Evolutionary conservation across 805 yeast species (phyloP).

Genomic region (Priceomyces medius): DNA sequence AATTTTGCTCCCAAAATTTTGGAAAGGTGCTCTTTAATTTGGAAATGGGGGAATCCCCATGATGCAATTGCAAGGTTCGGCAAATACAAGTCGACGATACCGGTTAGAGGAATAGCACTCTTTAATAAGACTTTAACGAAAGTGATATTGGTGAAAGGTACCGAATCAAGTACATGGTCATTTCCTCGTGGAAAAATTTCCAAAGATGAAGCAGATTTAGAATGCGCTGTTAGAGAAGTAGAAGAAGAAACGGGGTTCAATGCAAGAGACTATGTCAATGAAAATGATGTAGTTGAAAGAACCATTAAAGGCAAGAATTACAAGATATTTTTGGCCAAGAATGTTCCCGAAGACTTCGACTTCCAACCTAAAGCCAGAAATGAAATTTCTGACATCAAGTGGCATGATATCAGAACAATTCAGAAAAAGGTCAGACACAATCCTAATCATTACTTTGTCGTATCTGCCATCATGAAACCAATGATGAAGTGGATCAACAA

Average conservation of each 20-base stretch:
- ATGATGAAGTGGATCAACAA: constrained; percentile 55
- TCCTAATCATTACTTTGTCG: constrained; percentile 43
- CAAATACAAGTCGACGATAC: constrained; percentile 82
- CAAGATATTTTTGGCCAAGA: constrained; percentile 72
- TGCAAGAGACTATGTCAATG: constrained; percentile 62
- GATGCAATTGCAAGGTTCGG: constrained; percentile 79
- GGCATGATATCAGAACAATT: constrained; percentile 60
- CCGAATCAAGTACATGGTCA: constrained; percentile 80
- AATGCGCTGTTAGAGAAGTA: constrained; percentile 90
- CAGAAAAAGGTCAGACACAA: constrained; percentile 41
- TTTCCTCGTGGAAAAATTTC: constrained; percentile 97
- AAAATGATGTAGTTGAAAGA: constrained; percentile 75
- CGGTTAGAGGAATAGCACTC: constrained; percentile 94
- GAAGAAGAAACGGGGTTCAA: constrained; percentile 94
- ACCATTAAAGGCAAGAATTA: constrained; percentile 81
- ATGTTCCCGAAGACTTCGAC: constrained; percentile 71
- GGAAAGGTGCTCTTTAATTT: constrained; percentile 68
- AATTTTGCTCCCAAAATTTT: constrained; percentile 67
- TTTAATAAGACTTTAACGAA: constrained; percentile 69
- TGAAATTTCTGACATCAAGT: constrained; percentile 81
- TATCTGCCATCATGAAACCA: constrained; percentile 51
- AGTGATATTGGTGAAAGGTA: constrained; percentile 78
- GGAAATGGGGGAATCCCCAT: constrained; percentile 84
- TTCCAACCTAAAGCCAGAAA: constrained; percentile 83
- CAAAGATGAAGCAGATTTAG: constrained; percentile 83